Evolutionary conservation across 176 grass and related monocot genomes (phyloP), one percentile per base, ranked within the genome.

Genomic region (Poa pratensis): DNA sequence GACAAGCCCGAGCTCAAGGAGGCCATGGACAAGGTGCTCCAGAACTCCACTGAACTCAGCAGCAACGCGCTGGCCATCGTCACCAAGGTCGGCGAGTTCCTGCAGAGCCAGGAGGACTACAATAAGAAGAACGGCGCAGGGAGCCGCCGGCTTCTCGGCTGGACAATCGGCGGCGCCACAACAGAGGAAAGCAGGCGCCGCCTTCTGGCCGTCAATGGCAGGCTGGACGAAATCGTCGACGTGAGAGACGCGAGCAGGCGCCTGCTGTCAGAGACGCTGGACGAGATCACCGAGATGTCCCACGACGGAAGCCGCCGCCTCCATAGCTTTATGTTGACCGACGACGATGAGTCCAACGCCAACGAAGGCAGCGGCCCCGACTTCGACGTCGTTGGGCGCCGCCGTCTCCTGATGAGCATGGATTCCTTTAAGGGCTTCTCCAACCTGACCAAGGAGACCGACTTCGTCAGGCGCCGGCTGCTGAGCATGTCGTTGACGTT

Each of bases 31-130:
- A 92, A 78, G 37, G 69, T 87, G 63, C 85, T 98, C 75, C 83
- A 66, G 30, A 95, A 92, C 60, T 83, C 96, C 26, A 92, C 96
- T 18, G 81, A 98, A 87, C 86, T 95, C 75, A 95, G 91, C 77
- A 98, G 93, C 87, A 98, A 98, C 45, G 93, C 89, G 18, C 91
- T 98, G 26, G 91, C 89, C 69, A 93, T 98, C 78, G 69, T 98
- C 78, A 91, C 93, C 14, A 46, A 45, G 17, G 77, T 94, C 28
- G 83, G 83, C 7, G 58, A 86, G 0, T 23, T 95, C 40, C 0
- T 90, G 55, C 26, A 86, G 61, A 7, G 19, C 8, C 32, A 79
- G 0, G 68, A 51, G 0, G 76, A 49, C 64, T 15, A 77, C 9
- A 72, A 74, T 35, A 13, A 17, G 17, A 88, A 81, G 26, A 46